A percentile compares a stretch with the other conserved stretches of the same genome.
Conservation (phyloP, 306 rosid genomes). For the Cucurbita ficifolia region DNA sequence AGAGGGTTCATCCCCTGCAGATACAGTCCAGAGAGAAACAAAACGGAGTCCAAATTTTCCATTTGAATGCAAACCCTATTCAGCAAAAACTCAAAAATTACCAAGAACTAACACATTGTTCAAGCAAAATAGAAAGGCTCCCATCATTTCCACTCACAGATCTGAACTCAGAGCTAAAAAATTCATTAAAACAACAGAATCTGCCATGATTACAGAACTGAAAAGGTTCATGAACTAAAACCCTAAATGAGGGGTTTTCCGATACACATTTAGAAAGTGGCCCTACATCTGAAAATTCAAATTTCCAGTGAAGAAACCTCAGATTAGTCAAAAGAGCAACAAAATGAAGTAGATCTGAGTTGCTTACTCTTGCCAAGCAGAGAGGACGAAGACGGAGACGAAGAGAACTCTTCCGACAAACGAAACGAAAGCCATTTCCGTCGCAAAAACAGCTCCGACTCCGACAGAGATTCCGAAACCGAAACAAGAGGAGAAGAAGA, state of each 20-base stretch:
- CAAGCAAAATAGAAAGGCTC: neutral
- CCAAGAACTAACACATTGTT: neutral
- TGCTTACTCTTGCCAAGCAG: conserved; percentile 54
- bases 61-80: no score
- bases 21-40: neutral
- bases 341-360: conserved; percentile 19
- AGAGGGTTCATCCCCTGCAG: neutral
- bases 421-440: conserved; percentile 43
- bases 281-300: neutral
- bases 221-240: neutral
- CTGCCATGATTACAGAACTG: neutral
- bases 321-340: neutral
- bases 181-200: neutral
- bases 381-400: conserved; percentile 40
- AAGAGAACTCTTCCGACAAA: conserved; percentile 47
- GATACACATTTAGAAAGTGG: neutral
- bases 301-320: neutral
- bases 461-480: neutral
- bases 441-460: neutral
- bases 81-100: no score
- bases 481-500: neutral
- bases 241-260: neutral
- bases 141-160: neutral
- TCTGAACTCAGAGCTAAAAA: neutral
- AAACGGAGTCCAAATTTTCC: neutral